Conservation (phyloP, 805 yeast genomes). For the Candida xiaguanensis region DNA sequence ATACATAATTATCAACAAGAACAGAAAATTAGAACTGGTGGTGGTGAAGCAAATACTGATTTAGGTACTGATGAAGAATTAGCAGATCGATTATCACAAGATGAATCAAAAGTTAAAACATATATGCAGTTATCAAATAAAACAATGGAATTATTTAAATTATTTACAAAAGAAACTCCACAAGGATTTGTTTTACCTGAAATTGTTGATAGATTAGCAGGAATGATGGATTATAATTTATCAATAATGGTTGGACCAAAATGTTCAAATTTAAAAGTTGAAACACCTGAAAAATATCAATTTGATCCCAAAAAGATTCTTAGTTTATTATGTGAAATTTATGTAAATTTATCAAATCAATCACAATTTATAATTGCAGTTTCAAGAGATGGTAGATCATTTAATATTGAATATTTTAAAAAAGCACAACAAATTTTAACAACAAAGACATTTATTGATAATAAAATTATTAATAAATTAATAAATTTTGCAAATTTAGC, state of each 20-base stretch:
- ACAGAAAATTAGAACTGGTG: constrained; percentile 43
- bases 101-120: constrained; percentile 77
- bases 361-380: constrained; percentile 71
- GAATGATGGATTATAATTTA: constrained; percentile 91
- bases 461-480: constrained; percentile 49
- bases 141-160: constrained; percentile 71
- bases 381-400: constrained; percentile 91
- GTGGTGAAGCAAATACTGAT: constrained; percentile 32
- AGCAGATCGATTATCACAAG: constrained; percentile 48
- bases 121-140: constrained; percentile 80
- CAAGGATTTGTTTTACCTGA: constrained; percentile 82
- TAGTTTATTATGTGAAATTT: constrained; percentile 68
- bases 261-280: constrained; percentile 83
- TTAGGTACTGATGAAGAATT: constrained; percentile 61
- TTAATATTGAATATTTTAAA: constrained; percentile 58
- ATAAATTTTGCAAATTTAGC: constrained; percentile 62
- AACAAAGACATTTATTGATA: constrained; percentile 46
- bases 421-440: constrained; percentile 68
- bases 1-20: constrained; percentile 77
- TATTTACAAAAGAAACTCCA: constrained; percentile 86
- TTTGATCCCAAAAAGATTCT: constrained; percentile 78
- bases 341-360: constrained; percentile 64
- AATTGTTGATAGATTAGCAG: constrained; percentile 89
- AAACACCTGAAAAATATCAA: constrained; percentile 74
- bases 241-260: constrained; percentile 94